These are phyloP conservation scores for Starmera quercuum DNA, from an alignment of 805 yeast species.

Conservation along the genomic window DNA sequence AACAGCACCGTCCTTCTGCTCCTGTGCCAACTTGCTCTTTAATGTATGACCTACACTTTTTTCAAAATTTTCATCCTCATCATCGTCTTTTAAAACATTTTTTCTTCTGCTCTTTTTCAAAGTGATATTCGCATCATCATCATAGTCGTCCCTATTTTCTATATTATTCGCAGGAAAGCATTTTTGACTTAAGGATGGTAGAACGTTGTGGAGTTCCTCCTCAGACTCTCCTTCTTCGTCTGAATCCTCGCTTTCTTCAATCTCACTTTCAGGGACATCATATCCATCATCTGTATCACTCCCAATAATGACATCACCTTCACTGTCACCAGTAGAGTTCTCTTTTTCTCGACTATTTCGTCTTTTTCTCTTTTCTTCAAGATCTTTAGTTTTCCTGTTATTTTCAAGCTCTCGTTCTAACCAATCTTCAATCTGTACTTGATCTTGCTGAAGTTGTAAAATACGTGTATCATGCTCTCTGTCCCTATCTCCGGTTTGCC, in stretches of 20 bases:
- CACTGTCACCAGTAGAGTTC: slow-evolving; percentile 6
- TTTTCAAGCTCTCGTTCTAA: slow-evolving; percentile 15
- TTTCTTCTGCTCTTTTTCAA: not conserved
- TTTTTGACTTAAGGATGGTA: not conserved
- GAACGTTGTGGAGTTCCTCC: slow-evolving; percentile 6
- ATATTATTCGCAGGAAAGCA: slow-evolving; percentile 9
- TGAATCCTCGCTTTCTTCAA: slow-evolving; percentile 4
- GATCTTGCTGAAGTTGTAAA: slow-evolving; percentile 16
- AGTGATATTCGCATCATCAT: slow-evolving; percentile 1
- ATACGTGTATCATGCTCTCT: slow-evolving; percentile 32
- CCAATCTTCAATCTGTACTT: slow-evolving; percentile 14
- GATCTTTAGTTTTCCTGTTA: slow-evolving; percentile 22
- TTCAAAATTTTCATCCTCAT: slow-evolving; percentile 1
- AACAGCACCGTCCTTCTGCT: slow-evolving; percentile 3
- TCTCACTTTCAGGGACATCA: slow-evolving; percentile 4
- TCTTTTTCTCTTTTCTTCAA: slow-evolving; percentile 23
- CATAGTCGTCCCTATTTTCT: slow-evolving; percentile 9
- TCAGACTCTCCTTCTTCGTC: slow-evolving; percentile 5
- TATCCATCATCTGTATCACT: slow-evolving; percentile 8
- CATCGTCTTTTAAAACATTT: slow-evolving; percentile 1
- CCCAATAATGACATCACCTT: slow-evolving; percentile 6
- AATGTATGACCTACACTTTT: not conserved
- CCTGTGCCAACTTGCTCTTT: not conserved
- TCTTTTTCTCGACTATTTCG: slow-evolving; percentile 8
- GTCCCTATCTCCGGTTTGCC: slow-evolving; percentile 41